Conservation (phyloP, 768 basidiomycete species). For the Suillus occidentalis region DNA sequence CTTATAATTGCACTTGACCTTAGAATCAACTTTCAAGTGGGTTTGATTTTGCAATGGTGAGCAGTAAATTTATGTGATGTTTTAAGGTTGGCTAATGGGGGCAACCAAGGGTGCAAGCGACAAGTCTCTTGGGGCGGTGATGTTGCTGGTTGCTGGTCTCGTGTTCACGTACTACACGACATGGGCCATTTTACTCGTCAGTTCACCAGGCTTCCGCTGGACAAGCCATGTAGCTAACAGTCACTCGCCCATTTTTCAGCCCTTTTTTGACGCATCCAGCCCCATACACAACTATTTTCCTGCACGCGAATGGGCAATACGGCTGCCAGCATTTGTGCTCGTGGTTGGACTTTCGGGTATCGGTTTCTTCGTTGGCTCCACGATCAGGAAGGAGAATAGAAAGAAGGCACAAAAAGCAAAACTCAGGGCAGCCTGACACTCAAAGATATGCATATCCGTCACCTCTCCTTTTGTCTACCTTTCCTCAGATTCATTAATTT, state of each 20-base stretch:
- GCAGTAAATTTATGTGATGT: neutral
- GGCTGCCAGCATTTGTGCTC: constrained; percentile 81
- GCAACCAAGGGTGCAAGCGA: constrained; percentile 70
- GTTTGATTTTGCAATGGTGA: constrained; percentile 24
- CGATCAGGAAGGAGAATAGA: constrained; percentile 71
- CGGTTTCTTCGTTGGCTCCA: constrained; percentile 75
- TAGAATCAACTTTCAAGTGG: neutral
- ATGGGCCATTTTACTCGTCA: constrained; percentile 87
- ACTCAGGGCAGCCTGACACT: constrained; percentile 54
- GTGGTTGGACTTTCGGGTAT: constrained; percentile 80
- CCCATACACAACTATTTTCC: constrained; percentile 82
- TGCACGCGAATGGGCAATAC: constrained; percentile 88
- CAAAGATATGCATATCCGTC: neutral
- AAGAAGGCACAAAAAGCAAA: constrained; percentile 66
- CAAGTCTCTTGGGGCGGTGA: constrained; percentile 73
- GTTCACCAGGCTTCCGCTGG: constrained; percentile 23
- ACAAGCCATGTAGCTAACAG: neutral
- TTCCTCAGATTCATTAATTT: neutral
- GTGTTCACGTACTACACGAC: constrained; percentile 89
- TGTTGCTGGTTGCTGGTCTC: constrained; percentile 75
- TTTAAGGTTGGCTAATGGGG: constrained; percentile 7
- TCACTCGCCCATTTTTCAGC: constrained; percentile 40
- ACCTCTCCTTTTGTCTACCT: neutral
- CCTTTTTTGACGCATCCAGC: constrained; percentile 78
- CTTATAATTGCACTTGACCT: neutral